phyloP scores from a whole-genome alignment of 805 yeast species.

The Candida insectalens region DNA sequence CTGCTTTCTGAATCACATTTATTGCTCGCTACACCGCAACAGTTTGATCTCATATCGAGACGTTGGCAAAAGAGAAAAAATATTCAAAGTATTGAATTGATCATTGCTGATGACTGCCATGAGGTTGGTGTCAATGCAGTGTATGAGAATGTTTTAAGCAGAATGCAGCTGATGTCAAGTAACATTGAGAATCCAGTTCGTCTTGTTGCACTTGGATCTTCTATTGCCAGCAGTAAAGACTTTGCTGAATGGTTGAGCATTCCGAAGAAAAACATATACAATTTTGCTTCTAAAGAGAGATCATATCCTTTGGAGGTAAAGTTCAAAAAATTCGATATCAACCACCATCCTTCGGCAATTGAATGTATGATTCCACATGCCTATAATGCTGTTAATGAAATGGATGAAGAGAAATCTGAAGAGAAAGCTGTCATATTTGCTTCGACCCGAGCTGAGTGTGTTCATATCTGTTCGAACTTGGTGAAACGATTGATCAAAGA shows the following conservation, averaged over 20 bases:
- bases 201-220: constrained; percentile 58
- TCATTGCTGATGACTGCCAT: constrained; percentile 72
- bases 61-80: constrained; percentile 76
- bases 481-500: constrained; percentile 24
- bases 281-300: constrained; percentile 60
- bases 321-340: constrained; percentile 36
- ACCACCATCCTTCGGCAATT: constrained; percentile 44
- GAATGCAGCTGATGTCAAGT: constrained; percentile 61
- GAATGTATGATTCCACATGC: constrained; percentile 42
- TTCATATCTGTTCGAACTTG: constrained; percentile 41
- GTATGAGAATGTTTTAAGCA: constrained; percentile 62
- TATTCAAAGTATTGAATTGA: constrained; percentile 55
- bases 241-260: constrained; percentile 85
- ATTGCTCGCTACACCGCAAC: constrained; percentile 68
- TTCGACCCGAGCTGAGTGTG: constrained; percentile 42
- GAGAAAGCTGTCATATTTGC: constrained; percentile 42
- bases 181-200: constrained; percentile 54
- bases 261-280: constrained; percentile 47
- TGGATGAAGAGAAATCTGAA: constrained; percentile 21
- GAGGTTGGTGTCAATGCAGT: constrained; percentile 46
- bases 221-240: constrained; percentile 68
- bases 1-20: constrained; percentile 54
- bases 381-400: constrained; percentile 29
- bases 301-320: constrained; percentile 47
- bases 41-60: constrained; percentile 64